phyloP scores from a whole-genome alignment of 352 stramenopile genomes.

The Hyaloperonospora brassicae region DNA sequence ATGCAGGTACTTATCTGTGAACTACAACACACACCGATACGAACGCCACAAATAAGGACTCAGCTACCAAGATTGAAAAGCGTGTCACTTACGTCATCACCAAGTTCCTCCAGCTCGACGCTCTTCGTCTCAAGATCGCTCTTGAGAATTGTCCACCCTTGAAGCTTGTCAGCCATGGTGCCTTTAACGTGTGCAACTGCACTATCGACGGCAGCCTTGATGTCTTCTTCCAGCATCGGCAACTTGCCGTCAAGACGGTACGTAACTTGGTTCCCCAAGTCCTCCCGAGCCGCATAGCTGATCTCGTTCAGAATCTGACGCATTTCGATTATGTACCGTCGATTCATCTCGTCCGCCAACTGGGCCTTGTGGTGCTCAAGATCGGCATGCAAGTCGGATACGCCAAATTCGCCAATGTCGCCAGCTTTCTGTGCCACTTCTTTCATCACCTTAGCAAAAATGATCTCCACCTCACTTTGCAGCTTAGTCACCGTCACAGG shows the following conservation, averaged over 20 bases:
- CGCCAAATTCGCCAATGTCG: constrained; percentile 19
- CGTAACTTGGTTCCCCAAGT: constrained; percentile 53
- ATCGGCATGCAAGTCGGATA: constrained; percentile 37
- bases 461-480: constrained; percentile 47
- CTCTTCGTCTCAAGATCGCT: constrained; percentile 53
- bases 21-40: constrained; percentile 25
- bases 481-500: constrained; percentile 53
- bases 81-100: constrained; percentile 48
- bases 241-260: constrained; percentile 63
- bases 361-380: constrained; percentile 59
- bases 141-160: constrained; percentile 69
- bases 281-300: constrained; percentile 49
- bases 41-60: constrained; percentile 1
- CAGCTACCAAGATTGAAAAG: neutral
- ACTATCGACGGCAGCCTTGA: constrained; percentile 52
- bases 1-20: constrained; percentile 58
- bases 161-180: constrained; percentile 39
- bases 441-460: constrained; percentile 25
- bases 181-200: constrained; percentile 49
- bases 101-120: constrained; percentile 62
- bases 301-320: constrained; percentile 67
- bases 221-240: constrained; percentile 48
- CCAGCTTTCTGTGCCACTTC: constrained; percentile 28
- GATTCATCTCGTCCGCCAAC: constrained; percentile 55
- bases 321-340: constrained; percentile 72